Evolutionary conservation across 148 eudicot genomes (phyloP).

Genomic region (Talinum fruticosum): DNA sequence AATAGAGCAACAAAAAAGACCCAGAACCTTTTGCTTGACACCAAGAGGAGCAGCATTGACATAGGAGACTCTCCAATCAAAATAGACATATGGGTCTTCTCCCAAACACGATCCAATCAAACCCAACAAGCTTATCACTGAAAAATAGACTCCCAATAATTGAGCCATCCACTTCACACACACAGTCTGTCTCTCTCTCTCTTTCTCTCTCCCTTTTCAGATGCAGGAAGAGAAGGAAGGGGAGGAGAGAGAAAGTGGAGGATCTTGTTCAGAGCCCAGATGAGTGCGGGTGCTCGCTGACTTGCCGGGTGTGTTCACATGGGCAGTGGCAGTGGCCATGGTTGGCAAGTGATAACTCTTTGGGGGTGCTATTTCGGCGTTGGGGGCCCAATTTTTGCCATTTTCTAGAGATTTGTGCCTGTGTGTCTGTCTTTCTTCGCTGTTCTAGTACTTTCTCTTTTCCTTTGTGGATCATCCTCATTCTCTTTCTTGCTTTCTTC

Average conservation of each 20-base stretch:
- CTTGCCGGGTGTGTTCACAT: conserved; percentile 24
- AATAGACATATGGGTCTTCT: conserved; percentile 74
- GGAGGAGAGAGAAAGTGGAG: conserved; percentile 18
- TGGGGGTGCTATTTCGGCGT: neutral
- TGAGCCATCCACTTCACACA: conserved; percentile 16
- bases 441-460: neutral
- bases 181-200: no score
- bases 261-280: neutral
- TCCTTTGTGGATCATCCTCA: neutral
- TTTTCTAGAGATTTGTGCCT: conserved; percentile 5
- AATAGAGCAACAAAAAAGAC: neutral
- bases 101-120: conserved; percentile 42
- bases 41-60: conserved; percentile 80
- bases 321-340: conserved; percentile 25
- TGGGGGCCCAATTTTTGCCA: conserved; percentile 14
- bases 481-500: neutral
- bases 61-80: conserved; percentile 89
- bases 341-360: conserved; percentile 5
- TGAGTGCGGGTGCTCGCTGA: neutral
- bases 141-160: conserved; percentile 7
- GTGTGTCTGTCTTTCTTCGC: neutral
- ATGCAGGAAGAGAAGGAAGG: neutral
- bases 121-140: conserved; percentile 14
- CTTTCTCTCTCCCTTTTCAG: neutral
- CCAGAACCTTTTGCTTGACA: conserved; percentile 68